Conservation (phyloP, 257 asterid genomes). For the Verbascum thapsus region DNA sequence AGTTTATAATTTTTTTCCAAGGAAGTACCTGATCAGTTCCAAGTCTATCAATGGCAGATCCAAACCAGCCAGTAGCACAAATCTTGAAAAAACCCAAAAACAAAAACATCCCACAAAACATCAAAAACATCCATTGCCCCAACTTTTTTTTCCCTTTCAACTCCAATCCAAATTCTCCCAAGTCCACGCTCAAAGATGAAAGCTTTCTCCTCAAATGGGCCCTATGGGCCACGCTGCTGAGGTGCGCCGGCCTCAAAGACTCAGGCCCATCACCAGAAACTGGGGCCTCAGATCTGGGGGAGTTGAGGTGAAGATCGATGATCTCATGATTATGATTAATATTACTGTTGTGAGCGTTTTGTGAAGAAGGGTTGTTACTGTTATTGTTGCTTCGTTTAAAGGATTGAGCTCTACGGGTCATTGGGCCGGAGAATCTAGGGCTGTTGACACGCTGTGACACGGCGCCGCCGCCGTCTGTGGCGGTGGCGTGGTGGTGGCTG, state of each 20-base stretch:
- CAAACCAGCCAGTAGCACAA: conserved; percentile 94
- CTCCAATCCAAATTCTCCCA: conserved; percentile 73
- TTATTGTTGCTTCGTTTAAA: conserved; percentile 58
- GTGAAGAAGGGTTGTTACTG: conserved; percentile 33
- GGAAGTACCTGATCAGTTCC: conserved; percentile 61
- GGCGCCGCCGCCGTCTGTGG: conserved; percentile 54
- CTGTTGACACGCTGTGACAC: conserved; percentile 86
- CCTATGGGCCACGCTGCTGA: conserved; percentile 66
- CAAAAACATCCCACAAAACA: conserved; percentile 79
- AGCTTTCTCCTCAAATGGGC: conserved; percentile 73
- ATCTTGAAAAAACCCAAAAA: conserved; percentile 81
- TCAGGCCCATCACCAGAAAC: conserved; percentile 55
- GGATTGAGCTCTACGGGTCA: conserved; percentile 87
- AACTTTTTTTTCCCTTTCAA: conserved; percentile 64
- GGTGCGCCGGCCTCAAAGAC: conserved; percentile 51
- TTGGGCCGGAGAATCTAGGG: conserved; percentile 88
- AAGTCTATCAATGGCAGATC: conserved; percentile 79
- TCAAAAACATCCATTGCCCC: conserved; percentile 83
- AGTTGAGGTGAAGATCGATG: conserved; percentile 73
- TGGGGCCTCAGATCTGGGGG: conserved; percentile 87
- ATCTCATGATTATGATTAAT: conserved; percentile 55
- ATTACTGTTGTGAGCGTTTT: conserved; percentile 36
- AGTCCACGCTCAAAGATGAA: conserved; percentile 65
- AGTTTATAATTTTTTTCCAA: conserved; percentile 4
- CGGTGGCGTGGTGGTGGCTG: conserved; percentile 54